These are phyloP conservation scores for Hymenoscyphus scutula DNA, from an alignment of 2,329 filamentous ascomycete genomes.

Conservation along the genomic window DNA sequence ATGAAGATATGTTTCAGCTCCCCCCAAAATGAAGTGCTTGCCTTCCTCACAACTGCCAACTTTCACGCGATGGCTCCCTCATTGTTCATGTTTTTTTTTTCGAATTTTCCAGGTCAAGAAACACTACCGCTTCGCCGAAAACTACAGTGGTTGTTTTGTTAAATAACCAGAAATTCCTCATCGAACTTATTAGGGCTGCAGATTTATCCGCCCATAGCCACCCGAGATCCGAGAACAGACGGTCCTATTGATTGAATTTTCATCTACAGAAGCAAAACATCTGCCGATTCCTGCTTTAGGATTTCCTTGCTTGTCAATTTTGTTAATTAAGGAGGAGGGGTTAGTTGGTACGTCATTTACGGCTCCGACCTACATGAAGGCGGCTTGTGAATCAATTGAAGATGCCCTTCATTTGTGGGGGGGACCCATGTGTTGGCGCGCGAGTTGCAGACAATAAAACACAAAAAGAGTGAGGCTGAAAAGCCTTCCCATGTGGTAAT, in stretches of 20 bases:
- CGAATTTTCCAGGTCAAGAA: slow-evolving; percentile 1
- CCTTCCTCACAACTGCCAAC: neutral
- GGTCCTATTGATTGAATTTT: slow-evolving; percentile 1
- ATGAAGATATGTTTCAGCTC: slow-evolving; percentile 9
- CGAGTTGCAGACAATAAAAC: no score
- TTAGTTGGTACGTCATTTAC: slow-evolving; percentile 5
- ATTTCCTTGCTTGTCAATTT: neutral
- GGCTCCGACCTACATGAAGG: neutral
- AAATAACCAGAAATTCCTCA: neutral
- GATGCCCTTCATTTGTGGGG: no score
- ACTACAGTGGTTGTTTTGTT: slow-evolving; percentile 8
- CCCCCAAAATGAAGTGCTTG: neutral
- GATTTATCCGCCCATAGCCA: slow-evolving; percentile 12
- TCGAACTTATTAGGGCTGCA: neutral
- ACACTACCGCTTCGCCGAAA: slow-evolving; percentile 10
- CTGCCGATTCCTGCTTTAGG: neutral
- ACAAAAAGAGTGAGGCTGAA: slow-evolving; percentile 8
- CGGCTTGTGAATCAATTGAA: no score
- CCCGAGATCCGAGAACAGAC: slow-evolving; percentile 5
- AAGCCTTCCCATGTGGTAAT: slow-evolving; percentile 2
- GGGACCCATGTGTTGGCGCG: no score
- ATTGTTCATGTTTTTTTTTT: neutral
- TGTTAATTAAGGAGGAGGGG: neutral
- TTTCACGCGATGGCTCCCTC: neutral
- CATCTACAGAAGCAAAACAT: slow-evolving; percentile 1